Evolutionary conservation across 495 filamentous ascomycete species (phyloP).

Genomic region (Penicillium cosmopolitanum): DNA sequence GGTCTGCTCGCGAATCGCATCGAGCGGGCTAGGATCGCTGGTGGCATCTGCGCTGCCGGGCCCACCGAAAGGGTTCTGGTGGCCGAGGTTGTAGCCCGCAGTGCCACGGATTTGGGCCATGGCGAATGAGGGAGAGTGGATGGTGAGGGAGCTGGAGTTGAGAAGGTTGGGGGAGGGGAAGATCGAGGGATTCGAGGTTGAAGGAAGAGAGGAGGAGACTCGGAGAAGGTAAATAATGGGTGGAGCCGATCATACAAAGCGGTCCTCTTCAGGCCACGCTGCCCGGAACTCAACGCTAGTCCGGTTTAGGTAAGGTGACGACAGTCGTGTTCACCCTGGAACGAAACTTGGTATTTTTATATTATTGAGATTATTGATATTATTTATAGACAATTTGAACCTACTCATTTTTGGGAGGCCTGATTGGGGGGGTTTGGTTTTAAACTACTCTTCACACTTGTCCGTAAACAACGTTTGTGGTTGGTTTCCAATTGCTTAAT

Average conservation of each 20-base stretch:
- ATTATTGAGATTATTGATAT: neutral
- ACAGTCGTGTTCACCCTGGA: slow-evolving; percentile 21
- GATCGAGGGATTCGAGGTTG: slow-evolving; percentile 8
- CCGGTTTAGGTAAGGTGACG: slow-evolving; percentile 39
- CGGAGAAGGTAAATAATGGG: slow-evolving; percentile 27
- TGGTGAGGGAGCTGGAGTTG: neutral
- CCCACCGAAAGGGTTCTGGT: slow-evolving; percentile 72
- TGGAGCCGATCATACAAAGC: slow-evolving; percentile 31
- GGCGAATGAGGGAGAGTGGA: slow-evolving; percentile 21
- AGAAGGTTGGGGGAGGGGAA: neutral
- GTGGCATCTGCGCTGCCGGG: slow-evolving; percentile 62
- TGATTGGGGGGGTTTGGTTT: neutral
- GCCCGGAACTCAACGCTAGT: slow-evolving; percentile 43
- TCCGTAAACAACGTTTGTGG: too few relatives aligned
- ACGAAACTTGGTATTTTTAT: neutral
- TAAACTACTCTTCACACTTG: too few relatives aligned
- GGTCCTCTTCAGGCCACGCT: slow-evolving; percentile 48
- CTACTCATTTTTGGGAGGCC: slow-evolving; percentile 1
- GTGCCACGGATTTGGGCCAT: slow-evolving; percentile 98
- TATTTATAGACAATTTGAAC: neutral
- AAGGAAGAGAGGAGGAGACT: slow-evolving; percentile 15
- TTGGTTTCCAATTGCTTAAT: neutral
- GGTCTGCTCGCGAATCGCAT: slow-evolving; percentile 89
- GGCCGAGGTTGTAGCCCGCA: slow-evolving; percentile 91
- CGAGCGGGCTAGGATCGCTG: slow-evolving; percentile 83